These are phyloP conservation scores for Arctostaphylos glauca DNA, from an alignment of 148 eudicot species.

Conservation along the genomic window DNA sequence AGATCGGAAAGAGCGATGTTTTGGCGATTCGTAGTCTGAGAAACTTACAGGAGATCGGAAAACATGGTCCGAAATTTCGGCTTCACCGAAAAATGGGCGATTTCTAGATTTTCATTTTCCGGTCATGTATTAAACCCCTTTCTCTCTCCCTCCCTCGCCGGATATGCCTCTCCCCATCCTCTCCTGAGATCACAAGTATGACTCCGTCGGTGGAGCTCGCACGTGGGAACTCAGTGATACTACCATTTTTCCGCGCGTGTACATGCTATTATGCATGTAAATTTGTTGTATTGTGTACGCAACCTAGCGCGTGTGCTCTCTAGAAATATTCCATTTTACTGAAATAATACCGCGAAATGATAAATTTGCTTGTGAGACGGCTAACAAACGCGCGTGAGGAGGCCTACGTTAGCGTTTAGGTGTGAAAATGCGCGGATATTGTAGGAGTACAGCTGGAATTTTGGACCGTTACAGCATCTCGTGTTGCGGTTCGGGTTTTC, in stretches of 20 bases:
- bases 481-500: conserved; percentile 12
- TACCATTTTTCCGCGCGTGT: not conserved
- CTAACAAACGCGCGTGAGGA: not conserved
- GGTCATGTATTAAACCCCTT: not conserved
- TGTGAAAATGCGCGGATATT: conserved; percentile 2
- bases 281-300: conserved; percentile 11
- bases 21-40: conserved; percentile 50
- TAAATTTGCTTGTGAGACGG: not conserved
- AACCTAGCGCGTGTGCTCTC: not conserved
- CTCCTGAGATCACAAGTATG: not conserved
- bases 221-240: conserved; percentile 10
- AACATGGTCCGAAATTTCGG: conserved; percentile 17
- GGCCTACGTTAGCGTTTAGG: not conserved
- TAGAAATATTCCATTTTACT: not conserved
- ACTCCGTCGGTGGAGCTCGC: conserved; percentile 24
- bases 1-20: conserved; percentile 33
- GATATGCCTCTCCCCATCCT: not conserved
- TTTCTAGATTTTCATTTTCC: conserved; percentile 25
- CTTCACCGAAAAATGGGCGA: conserved; percentile 52
- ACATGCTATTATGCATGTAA: conserved; percentile 7
- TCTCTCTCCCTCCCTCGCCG: not conserved
- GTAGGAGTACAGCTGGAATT: conserved; percentile 27
- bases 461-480: conserved; percentile 21
- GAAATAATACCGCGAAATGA: not conserved
- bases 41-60: conserved; percentile 38